These are phyloP conservation scores for Chaetoceros muelleri DNA, from an alignment of 108 stramenopile species.

Conservation along the genomic window DNA sequence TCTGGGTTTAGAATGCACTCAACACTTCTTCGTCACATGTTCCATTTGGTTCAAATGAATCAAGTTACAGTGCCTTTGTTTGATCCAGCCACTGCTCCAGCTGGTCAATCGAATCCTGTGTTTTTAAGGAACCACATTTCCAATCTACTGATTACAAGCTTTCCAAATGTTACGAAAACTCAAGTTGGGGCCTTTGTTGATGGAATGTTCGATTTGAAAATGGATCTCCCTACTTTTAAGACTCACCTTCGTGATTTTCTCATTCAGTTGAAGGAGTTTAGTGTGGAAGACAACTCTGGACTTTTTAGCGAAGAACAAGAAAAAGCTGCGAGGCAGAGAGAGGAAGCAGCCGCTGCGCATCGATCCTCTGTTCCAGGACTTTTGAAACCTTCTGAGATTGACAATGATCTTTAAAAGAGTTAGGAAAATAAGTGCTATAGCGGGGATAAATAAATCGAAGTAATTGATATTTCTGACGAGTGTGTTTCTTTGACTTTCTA, in stretches of 20 bases:
- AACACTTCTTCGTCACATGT: slow-evolving; percentile 91
- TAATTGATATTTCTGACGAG: too few species aligned
- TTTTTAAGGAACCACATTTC: slow-evolving; percentile 91
- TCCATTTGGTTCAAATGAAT: slow-evolving; percentile 89
- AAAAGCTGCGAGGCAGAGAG: slow-evolving; percentile 37
- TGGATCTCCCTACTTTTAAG: slow-evolving; percentile 96
- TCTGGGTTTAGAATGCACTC: slow-evolving; percentile 98
- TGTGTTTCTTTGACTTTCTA: too few species aligned
- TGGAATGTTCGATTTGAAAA: slow-evolving; percentile 93
- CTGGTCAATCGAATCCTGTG: slow-evolving; percentile 75
- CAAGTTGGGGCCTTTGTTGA: slow-evolving; percentile 92
- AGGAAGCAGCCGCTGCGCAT: slow-evolving; percentile 61
- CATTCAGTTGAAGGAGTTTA: slow-evolving; percentile 97
- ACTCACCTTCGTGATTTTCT: slow-evolving; percentile 97
- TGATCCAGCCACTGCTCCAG: slow-evolving; percentile 61
- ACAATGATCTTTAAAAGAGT: slow-evolving; percentile 85
- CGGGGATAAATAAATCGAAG: too few species aligned
- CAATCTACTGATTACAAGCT: slow-evolving; percentile 79
- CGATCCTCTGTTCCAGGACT: slow-evolving; percentile 94
- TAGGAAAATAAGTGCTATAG: not conserved
- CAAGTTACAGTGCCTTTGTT: slow-evolving; percentile 93
- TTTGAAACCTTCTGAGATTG: slow-evolving; percentile 93
- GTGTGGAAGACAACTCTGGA: slow-evolving; percentile 90
- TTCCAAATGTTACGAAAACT: slow-evolving; percentile 86
- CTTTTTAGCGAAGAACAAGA: slow-evolving; percentile 90